Percentiles rank a stretch among this genome's conserved stretches.
Evolutionary conservation across 2,329 filamentous ascomycete genomes (phyloP).

Genomic region (Ceratocystis papillata): DNA sequence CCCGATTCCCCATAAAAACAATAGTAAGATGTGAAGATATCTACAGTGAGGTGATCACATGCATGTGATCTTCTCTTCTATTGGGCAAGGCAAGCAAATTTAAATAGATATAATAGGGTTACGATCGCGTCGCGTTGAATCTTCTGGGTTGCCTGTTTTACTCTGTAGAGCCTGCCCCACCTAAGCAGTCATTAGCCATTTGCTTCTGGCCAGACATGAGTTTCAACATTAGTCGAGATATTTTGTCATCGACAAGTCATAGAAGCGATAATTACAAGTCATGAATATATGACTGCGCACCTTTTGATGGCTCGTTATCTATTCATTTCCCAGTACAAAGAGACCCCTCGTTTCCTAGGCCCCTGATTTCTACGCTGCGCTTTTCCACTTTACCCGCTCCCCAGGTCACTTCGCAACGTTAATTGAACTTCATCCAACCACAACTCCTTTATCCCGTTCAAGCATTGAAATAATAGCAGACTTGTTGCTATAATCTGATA

Average conservation of each 20-base stretch:
- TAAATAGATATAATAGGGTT: background rate
- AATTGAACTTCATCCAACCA: background rate
- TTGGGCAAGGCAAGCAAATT: background rate
- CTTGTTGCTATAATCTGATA: background rate
- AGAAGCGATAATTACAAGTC: background rate
- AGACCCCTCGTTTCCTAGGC: background rate
- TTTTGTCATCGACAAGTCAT: background rate
- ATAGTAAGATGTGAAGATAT: too few species aligned
- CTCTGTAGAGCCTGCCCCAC: background rate
- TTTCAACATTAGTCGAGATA: background rate
- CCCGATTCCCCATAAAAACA: too few species aligned
- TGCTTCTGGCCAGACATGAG: background rate
- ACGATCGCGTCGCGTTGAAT: background rate
- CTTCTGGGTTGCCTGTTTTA: background rate
- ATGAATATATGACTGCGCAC: background rate
- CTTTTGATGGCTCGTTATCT: background rate
- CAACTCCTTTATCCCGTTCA: background rate
- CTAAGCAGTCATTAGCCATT: background rate
- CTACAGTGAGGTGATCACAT: too few species aligned
- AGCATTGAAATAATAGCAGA: background rate
- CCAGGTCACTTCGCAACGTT: background rate
- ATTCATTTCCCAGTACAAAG: background rate
- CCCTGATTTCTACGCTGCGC: background rate
- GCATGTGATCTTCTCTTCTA: too few species aligned
- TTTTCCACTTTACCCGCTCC: constrained; percentile 1